Evolutionary conservation across 768 basidiomycete species (phyloP).

Genomic region (Suillus spraguei): DNA sequence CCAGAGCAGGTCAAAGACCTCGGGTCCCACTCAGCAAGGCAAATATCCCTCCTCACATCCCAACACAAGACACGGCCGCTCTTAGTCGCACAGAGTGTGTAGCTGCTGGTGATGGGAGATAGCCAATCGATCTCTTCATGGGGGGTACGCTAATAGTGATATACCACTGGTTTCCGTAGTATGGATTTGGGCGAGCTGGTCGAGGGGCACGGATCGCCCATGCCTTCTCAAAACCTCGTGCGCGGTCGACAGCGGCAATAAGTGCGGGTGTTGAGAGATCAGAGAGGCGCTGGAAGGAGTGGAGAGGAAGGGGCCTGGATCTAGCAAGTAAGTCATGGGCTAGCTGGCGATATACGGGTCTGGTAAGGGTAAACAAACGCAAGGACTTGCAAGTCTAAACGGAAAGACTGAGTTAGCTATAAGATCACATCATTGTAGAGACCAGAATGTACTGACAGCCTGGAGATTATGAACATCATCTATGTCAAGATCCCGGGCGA

Average conservation of each 20-base stretch:
- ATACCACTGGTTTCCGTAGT: constrained; percentile 50
- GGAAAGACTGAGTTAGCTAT: background rate
- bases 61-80: constrained; percentile 77
- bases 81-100: constrained; percentile 78
- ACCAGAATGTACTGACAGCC: constrained; percentile 46
- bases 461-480: constrained; percentile 63
- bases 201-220: constrained; percentile 63
- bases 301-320: constrained; percentile 68
- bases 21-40: constrained; percentile 72
- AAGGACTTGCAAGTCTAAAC: constrained; percentile 63
- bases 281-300: constrained; percentile 67
- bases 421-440: constrained; percentile 7
- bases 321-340: constrained; percentile 62
- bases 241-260: constrained; percentile 63
- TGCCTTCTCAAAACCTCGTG: constrained; percentile 58
- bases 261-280: constrained; percentile 67
- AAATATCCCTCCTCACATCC: constrained; percentile 64
- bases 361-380: constrained; percentile 60
- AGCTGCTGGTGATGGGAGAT: constrained; percentile 74
- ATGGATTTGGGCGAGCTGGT: constrained; percentile 38
- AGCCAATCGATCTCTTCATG: constrained; percentile 76
- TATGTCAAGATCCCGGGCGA: constrained; percentile 62
- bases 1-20: constrained; percentile 22
- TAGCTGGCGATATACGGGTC: constrained; percentile 68
- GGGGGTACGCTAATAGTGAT: constrained; percentile 66